phyloP scores from a whole-genome alignment of 495 filamentous ascomycete genomes.

The Ramalina peruviana region DNA sequence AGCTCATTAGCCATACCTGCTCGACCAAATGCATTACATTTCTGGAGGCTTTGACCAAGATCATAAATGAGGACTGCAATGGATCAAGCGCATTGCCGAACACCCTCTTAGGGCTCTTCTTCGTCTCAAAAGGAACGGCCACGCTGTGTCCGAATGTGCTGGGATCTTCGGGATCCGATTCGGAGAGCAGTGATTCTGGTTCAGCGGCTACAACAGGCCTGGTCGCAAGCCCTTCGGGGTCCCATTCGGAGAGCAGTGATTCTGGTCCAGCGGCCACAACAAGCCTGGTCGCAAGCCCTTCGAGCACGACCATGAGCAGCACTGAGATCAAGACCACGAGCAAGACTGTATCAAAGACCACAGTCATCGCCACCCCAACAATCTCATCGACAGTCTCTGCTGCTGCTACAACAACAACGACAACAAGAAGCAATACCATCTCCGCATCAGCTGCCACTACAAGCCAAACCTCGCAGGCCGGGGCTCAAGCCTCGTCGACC shows the following conservation, averaged over 20 bases:
- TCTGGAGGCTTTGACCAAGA: conserved; percentile 14
- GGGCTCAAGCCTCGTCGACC: neutral
- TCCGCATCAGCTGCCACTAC: neutral
- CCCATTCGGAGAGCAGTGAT: neutral
- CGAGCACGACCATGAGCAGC: neutral
- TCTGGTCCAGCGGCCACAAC: neutral
- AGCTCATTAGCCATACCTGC: conserved; percentile 20
- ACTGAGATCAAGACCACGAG: neutral
- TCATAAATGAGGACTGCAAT: conserved; percentile 17
- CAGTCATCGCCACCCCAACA: neutral
- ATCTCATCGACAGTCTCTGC: neutral
- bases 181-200: neutral
- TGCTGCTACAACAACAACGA: neutral
- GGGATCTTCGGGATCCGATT: neutral
- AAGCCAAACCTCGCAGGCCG: neutral
- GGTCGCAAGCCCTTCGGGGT: neutral
- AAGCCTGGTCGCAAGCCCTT: neutral
- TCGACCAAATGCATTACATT: conserved; percentile 18
- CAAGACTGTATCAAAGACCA: neutral
- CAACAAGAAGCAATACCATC: neutral
- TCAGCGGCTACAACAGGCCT: neutral
- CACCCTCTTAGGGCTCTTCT: conserved; percentile 19
- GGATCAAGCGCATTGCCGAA: conserved; percentile 11
- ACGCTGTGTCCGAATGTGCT: conserved; percentile 17
- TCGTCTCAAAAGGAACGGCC: conserved; percentile 7